Evolutionary conservation across 1,284 basidiomycete genomes (phyloP), one percentile per base, ranked within the genome.

Genomic region (Wallemia hederae): DNA sequence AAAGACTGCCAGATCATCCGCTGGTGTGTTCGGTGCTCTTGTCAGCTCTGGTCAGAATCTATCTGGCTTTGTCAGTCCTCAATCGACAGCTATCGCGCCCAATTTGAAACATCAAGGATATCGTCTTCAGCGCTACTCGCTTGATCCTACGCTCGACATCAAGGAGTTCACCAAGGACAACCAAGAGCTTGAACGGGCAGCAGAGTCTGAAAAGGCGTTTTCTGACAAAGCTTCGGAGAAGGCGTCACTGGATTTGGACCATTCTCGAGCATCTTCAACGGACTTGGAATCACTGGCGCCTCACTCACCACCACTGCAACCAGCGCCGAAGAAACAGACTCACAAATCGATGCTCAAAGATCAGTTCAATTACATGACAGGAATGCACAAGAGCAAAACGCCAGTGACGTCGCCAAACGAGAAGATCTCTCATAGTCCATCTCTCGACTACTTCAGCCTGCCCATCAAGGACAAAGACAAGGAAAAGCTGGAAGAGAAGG

Each of bases 1-100:
- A 2, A 71, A 76, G 34, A 73, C 74, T 1, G 74, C 78, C 9
- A 71, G 75, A 58, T 78, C 73, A 62, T 76, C 73, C 5, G 83
- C 75, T 0, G 83, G 83, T 2, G 82, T 82, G 0, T 78, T 85
- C 65, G 83, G 82, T 14, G 77, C 80, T 5, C 74, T 87, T 24
- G 24, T 58, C 33, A 56, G 55, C 56, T 19, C 19, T 1, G 49
- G 64, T 63, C 62, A 49, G 39, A 63, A 63, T 55, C 33, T 66
- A 24, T 63, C 65, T 22, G 66, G 66, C 22, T 56, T 63, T 2
- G 81, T 80, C 2, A 76, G 80, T 0, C 82, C 82, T 0, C 65
- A 68, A 2, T 69, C 73, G 7, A 75, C 75, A 24, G 73, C 73
- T 24, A 71, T 86, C 22, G 80, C 78, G 24, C 81, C 83, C 9